A percentile compares a stretch with the other conserved stretches of the same genome.
These are phyloP conservation scores for Pseudogymnoascus sp. DNA, from an alignment of 2,329 filamentous ascomycete genomes.

Conservation along the genomic window DNA sequence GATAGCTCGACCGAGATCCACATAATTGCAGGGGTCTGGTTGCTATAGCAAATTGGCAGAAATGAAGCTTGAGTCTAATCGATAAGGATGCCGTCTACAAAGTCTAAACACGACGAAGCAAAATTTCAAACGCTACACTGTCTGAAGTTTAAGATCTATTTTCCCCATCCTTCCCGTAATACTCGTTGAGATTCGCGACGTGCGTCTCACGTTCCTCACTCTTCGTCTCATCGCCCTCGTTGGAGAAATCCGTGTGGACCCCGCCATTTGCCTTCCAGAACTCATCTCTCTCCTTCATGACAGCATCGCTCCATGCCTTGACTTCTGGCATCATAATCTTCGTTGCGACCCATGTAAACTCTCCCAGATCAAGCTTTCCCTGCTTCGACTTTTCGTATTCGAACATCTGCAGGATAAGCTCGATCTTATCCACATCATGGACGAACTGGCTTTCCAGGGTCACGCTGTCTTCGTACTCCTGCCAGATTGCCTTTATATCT, in stretches of 20 bases:
- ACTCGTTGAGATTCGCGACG: slow-evolving; percentile 1
- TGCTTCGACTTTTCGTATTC: slow-evolving; percentile 74
- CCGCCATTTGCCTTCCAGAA: slow-evolving; percentile 53
- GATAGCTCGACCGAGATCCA: slow-evolving; percentile 3
- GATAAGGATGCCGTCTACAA: not conserved
- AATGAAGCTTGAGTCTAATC: not conserved
- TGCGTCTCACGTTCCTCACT: slow-evolving; percentile 15
- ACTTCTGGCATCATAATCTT: slow-evolving; percentile 70
- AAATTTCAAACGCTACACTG: not conserved
- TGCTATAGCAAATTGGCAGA: not conserved
- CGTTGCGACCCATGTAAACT: slow-evolving; percentile 74
- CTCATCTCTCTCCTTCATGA: slow-evolving; percentile 65
- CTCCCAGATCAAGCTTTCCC: slow-evolving; percentile 64
- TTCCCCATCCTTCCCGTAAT: slow-evolving; percentile 9
- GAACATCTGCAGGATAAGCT: slow-evolving; percentile 87
- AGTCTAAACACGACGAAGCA: not conserved
- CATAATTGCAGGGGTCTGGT: slow-evolving; percentile 4
- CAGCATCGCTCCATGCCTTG: slow-evolving; percentile 66
- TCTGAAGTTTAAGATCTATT: not conserved
- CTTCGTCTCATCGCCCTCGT: slow-evolving; percentile 11
- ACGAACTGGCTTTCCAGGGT: slow-evolving; percentile 84
- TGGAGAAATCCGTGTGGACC: slow-evolving; percentile 7
- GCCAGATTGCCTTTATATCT: slow-evolving; percentile 74
- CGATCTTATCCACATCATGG: slow-evolving; percentile 96
- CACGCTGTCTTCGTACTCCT: slow-evolving; percentile 85